These are phyloP conservation scores for Endothia cerciana DNA, from an alignment of 2,329 filamentous ascomycete species.

Conservation along the genomic window DNA sequence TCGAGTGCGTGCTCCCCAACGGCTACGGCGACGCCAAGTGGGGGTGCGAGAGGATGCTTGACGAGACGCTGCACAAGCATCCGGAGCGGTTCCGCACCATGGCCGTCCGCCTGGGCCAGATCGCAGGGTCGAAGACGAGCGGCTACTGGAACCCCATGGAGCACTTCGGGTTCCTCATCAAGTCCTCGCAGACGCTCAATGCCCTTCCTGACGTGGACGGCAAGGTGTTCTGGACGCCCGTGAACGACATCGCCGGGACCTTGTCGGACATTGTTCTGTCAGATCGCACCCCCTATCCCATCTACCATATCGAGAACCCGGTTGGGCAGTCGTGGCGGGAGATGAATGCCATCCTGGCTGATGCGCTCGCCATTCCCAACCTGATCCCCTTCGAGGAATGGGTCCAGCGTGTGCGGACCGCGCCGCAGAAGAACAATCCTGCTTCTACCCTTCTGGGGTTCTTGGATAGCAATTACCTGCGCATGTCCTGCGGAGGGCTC, in stretches of 20 bases:
- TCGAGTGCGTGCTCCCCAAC: constrained; percentile 46
- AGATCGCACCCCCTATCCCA: constrained; percentile 24
- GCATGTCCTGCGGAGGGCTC: constrained; percentile 37
- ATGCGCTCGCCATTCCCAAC: constrained; percentile 32
- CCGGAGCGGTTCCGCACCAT: constrained; percentile 47
- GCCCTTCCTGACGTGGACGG: constrained; percentile 47
- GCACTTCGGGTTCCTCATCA: constrained; percentile 53
- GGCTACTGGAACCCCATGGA: constrained; percentile 60
- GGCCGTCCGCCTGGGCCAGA: constrained; percentile 53
- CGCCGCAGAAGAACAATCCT: constrained; percentile 34
- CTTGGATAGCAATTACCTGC: constrained; percentile 35
- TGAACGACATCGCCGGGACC: constrained; percentile 41
- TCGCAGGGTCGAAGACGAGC: constrained; percentile 51
- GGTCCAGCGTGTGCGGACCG: constrained; percentile 34
- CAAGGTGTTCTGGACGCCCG: constrained; percentile 49
- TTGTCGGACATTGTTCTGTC: constrained; percentile 34
- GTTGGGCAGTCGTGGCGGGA: constrained; percentile 5
- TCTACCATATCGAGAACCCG: constrained; percentile 21
- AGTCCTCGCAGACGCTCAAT: constrained; percentile 50
- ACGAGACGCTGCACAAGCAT: constrained; percentile 48
- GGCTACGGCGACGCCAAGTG: constrained; percentile 58
- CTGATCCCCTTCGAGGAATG: constrained; percentile 37
- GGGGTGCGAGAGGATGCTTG: constrained; percentile 53
- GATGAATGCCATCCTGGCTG: constrained; percentile 16
- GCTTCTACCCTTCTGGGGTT: constrained; percentile 36